Evolutionary conservation across 1,284 basidiomycete genomes (phyloP), one percentile per base, ranked within the genome.

Genomic region (Heterobasidion parviporum): DNA sequence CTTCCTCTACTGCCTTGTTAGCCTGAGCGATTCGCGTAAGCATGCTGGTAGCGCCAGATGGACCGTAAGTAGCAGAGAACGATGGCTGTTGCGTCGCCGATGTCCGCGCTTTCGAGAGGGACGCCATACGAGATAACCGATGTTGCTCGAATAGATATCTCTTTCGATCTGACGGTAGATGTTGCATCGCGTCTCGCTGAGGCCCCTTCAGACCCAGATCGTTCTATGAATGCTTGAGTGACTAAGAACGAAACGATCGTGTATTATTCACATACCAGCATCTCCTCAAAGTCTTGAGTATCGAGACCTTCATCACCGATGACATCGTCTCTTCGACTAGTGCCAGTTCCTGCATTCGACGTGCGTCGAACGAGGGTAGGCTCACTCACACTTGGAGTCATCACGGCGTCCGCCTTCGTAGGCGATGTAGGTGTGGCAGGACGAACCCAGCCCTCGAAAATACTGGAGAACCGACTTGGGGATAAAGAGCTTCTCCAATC

Each of bases 171-270:
- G 70, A 59, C 0, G 89, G 72, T 14, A 94, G 70, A 4, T 78
- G 71, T 56, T 83, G 74, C 83, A 94, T 89, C 0, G 77, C 79
- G 6, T 73, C 73, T 48, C 89, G 79, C 61, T 82, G 82, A 1
- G 81, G 76, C 14, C 82, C 87, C 65, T 89, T 91, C 57, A 94
- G 68, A 10, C 83, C 89, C 20, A 92, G 66, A n/a, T 84, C 79
- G 59, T 88, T 80, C 89, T 86, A 34, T 32, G 2, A 18, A 52
- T 3, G 51, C 46, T 67, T 55, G 6, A 47, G 52, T 41, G 56
- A 34, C 36, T 18, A 50, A 36, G 18, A 18, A 43, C 56, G 45
- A 49, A 33, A 33, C 48, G 8, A 9, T 32, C 18, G 15, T 34
- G 45, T 26, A 26, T 14, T 35, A 34, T 4, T 8, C 18, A 72